A percentile compares a stretch with the other conserved stretches of the same genome.
phyloP scores from a whole-genome alignment of 169 alveolate genomes.

The Miamiensis avidus region DNA sequence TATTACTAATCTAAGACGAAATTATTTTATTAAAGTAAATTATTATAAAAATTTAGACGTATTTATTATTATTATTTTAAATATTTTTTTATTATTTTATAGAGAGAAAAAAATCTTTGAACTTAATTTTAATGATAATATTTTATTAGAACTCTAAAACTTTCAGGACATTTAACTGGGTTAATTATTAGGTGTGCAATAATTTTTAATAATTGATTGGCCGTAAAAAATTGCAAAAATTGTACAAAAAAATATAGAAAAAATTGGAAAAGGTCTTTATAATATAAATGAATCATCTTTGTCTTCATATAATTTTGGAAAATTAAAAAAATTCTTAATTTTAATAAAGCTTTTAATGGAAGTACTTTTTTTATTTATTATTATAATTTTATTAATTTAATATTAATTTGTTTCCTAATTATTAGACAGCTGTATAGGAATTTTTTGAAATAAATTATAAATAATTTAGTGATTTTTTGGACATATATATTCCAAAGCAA shows the following conservation, averaged over 20 bases:
- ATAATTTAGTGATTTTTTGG: too few species aligned
- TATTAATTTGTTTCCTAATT: too few species aligned
- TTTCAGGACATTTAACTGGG: slow-evolving; percentile 75
- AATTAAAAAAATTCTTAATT: slow-evolving; percentile 88
- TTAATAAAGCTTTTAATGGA: slow-evolving; percentile 90
- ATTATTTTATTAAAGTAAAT: slow-evolving; percentile 86
- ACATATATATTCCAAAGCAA: too few species aligned
- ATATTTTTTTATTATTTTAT: slow-evolving; percentile 83
- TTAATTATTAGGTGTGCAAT: slow-evolving; percentile 17
- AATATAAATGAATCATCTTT: slow-evolving; percentile 88
- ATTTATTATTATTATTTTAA: slow-evolving; percentile 8
- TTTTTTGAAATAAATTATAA: too few species aligned
- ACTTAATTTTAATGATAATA: slow-evolving; percentile 69
- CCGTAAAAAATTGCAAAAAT: slow-evolving; percentile 82
- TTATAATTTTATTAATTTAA: too few species aligned
- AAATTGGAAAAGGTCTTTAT: slow-evolving; percentile 94
- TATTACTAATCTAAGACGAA: too few species aligned
- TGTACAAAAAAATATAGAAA: slow-evolving; percentile 79
- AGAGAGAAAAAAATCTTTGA: slow-evolving; percentile 86
- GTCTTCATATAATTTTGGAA: slow-evolving; percentile 92
- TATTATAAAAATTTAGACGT: slow-evolving; percentile 54
- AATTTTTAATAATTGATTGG: slow-evolving; percentile 43
- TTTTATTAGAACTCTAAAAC: slow-evolving; percentile 89
- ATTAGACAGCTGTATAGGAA: too few species aligned
- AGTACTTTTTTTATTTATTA: too few species aligned